phyloP scores from a whole-genome alignment of 768 basidiomycete genomes.

The Psilocybe subaeruginosa region DNA sequence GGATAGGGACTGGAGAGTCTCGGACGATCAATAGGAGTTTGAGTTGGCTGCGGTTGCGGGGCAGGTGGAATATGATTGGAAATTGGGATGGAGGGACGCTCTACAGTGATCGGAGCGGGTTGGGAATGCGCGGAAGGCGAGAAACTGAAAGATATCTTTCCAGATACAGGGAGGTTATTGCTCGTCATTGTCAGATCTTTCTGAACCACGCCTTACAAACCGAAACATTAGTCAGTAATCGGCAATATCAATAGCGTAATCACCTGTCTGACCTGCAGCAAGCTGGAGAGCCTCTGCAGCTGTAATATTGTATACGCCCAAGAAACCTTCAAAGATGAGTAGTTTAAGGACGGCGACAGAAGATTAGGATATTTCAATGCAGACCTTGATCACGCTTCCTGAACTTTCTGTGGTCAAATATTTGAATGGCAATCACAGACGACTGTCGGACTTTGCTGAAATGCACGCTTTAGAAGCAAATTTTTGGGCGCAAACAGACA shows the following conservation, averaged over 20 bases:
- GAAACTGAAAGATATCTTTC: constrained; percentile 75
- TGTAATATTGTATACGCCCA: constrained; percentile 59
- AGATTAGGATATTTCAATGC: constrained; percentile 32
- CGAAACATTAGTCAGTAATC: constrained; percentile 20
- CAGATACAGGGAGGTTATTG: constrained; percentile 80
- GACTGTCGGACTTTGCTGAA: constrained; percentile 70
- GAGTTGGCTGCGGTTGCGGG: constrained; percentile 15
- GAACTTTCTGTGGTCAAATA: constrained; percentile 91
- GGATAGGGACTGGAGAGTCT: constrained; percentile 22
- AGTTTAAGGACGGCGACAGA: background rate
- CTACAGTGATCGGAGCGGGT: constrained; percentile 19
- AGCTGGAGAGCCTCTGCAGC: constrained; percentile 56
- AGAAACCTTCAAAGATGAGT: constrained; percentile 44
- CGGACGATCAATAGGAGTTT: constrained; percentile 18
- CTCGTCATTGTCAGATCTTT: constrained; percentile 75
- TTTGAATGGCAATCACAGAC: constrained; percentile 80
- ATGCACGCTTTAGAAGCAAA: constrained; percentile 9
- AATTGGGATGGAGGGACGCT: constrained; percentile 15
- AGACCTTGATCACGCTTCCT: constrained; percentile 80
- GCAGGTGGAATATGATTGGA: constrained; percentile 22
- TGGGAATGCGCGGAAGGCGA: constrained; percentile 41
- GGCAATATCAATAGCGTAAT: constrained; percentile 20
- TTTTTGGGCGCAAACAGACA: constrained; percentile 19
- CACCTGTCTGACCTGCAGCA: constrained; percentile 51
- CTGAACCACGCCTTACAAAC: constrained; percentile 60